Evolutionary conservation across 2,329 filamentous ascomycete species (phyloP), one percentile per base, ranked within the genome.

Genomic region (Beauveria varroae): DNA sequence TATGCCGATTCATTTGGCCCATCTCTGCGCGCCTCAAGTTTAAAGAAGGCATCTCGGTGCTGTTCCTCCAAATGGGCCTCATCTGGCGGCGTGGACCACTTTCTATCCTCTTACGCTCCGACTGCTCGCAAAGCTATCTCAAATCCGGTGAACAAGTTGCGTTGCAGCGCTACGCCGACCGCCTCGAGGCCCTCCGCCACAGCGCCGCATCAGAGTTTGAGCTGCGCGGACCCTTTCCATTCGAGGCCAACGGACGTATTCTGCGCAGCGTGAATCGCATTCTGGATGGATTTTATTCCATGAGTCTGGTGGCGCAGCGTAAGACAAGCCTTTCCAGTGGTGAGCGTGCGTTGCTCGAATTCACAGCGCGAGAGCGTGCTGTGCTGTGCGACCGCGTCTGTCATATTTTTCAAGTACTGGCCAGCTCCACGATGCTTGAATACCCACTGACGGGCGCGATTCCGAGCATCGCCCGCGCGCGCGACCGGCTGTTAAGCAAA

Each of bases 51-150:
- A 80, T 96, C 5, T 90, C 89, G 37, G 78, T 96, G 30, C 79
- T 97, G 14, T 96, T 92, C 83, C 81, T 97, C 6, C 89, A 93
- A 58, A 93, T 97, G 88, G 89, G 90, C 9, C 79, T 97, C 37
- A 91, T 96, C 65, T 97, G 93, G 93, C 93, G 91, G 74, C 85
- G 91, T 41, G 91, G 95, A 8, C 93, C 93, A 0, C 78, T 96
- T n/a, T 87, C 89, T 3, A 86, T 87, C 10, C 81, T 96, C 63
- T 77, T 86, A 1, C 81, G 85, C 59, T 82, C 79, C 60, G 78
- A 82, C 67, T 76, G 74, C 63, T 76, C 78, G 4, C 76, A 80
- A 24, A 83, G 84, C 2, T 96, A 95, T 72, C 90, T 96, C 80
- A 87, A 87, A 66, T 82, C 90, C 1, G 83, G 87, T n/a, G 93